Base-by-base conservation (phyloP, 2,329 filamentous ascomycete species). In the Parastagonospora nodorum region DNA sequence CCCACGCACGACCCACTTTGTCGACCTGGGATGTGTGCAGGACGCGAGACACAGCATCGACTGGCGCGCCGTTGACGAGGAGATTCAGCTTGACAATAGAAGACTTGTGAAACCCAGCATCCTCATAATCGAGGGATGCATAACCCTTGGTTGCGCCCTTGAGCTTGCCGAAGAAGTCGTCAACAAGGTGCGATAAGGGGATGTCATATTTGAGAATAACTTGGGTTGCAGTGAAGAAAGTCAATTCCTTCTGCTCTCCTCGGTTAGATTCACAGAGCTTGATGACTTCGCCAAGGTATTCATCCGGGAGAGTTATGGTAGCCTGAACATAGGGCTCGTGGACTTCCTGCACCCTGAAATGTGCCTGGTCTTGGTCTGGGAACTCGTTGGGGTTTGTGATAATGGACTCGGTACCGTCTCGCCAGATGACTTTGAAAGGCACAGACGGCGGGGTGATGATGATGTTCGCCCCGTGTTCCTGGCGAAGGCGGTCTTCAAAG, bases 391-490 rank as follows among this genome's bases (percentile, higher is more conserved):
- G 93, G 65, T 94, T 97, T 51, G 89, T 87, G 57, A 97, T 85
- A 51, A 96, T 82, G 29, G 84, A 82, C 67, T 94, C 89, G 2
- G 77, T 84, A n/a, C 92, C 92, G 66, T 92, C 85, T 39, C 79
- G 82, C 82, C 87, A 94, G 8, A 90, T 74, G 7, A 97, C 83
- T 72, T 92, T 95, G 64, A 93, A 95, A 2, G 94, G 92, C 10
- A 99, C 94, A 0, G 90, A 93, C 0, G 94, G 94, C 32, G 96
- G 93, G 0, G 94, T 99, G 70, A 99, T 94, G 74, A 99, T 97
- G 69, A 99, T 92, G 66, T 87, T 94, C 2, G 90, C 89, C 5
- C 93, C 94, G 66, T 99, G 92, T 73, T 99, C 94, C 74, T 97
- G 92, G 37, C 91, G 86, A 45, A 99, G 77, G 1, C 94, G 89